phyloP scores from a whole-genome alignment of 2,329 filamentous ascomycete genomes.

The Phaeosphaeriaceae sp. region DNA sequence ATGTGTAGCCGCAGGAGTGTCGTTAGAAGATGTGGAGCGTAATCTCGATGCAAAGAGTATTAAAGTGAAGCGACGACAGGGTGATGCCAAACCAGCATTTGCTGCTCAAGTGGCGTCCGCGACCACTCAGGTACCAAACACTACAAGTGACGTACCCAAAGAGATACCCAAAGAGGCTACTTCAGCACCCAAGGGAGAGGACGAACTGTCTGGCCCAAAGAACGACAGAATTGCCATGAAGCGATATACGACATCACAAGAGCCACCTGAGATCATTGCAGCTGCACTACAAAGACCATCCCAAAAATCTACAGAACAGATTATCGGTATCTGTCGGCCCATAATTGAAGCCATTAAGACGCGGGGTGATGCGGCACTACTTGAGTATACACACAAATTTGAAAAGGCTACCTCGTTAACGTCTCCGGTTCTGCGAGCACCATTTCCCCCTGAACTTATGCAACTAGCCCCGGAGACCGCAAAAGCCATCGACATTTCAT shows the following conservation, averaged over 20 bases:
- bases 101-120: conserved; percentile 70
- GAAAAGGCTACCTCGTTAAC: conserved; percentile 92
- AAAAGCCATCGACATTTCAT: conserved; percentile 90
- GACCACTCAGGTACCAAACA: conserved; percentile 18
- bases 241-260: conserved; percentile 72
- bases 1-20: conserved; percentile 83
- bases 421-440: conserved; percentile 86
- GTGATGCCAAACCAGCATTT: conserved; percentile 94
- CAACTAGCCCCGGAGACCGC: conserved; percentile 81
- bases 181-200: conserved; percentile 59
- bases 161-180: conserved; percentile 59
- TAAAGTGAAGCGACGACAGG: conserved; percentile 91
- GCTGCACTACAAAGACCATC: conserved; percentile 85
- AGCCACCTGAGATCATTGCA: conserved; percentile 68
- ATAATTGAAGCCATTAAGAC: conserved; percentile 88
- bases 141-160: conserved; percentile 36
- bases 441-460: conserved; percentile 87
- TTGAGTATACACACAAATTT: conserved; percentile 97
- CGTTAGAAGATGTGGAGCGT: conserved; percentile 84
- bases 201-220: conserved; percentile 58
- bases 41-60: conserved; percentile 93
- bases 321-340: conserved; percentile 86
- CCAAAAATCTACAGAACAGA: conserved; percentile 91
- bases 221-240: conserved; percentile 79
- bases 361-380: conserved; percentile 83